Base-by-base conservation (phyloP, 805 yeast species). In the Phaffomyces thermotolerans region DNA sequence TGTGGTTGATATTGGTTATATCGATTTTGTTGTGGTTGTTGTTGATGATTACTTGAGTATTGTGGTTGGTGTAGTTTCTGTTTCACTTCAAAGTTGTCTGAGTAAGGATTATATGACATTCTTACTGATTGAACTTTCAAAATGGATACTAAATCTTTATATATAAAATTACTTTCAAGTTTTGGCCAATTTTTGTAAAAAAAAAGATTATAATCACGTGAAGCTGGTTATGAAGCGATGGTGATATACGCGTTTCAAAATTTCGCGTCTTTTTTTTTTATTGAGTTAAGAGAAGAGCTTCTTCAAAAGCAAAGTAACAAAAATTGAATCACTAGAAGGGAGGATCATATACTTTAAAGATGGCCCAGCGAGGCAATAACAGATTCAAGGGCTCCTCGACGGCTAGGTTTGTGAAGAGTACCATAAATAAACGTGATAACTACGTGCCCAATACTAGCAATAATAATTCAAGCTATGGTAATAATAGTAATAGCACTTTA, bases 71-170 rank as follows among this genome's bases (percentile, higher is more conserved):
- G 55, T 10, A 50, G 43, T 42, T 47, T 52, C 22, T 54, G 48
- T 6, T 53, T 42, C 27, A 41, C 42, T 4, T 53, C 49, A 13
- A 37, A 44, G 25, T 49, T 53, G 1, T 42, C 50, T 4, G 71
- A 67, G 52, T 73, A 73, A n/a, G 78, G 76, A 54, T 72, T 72
- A 57, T 71, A 71, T 2, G 72, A 60, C 72, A 67, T 67, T n/a
- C 18, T 25, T 18, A 4, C 20, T 23, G 29, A 27, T 27, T 27
- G 14, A 27, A 27, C 32, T 12, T 15, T 17, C 35, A 17, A 33
- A 32, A 10, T 33, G 10, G 18, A 31, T 10, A 3, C 18, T 32
- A 17, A 4, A 8, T n/a, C 34, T 17, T 17, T 33, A n/a, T 15
- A 15, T 8, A 15, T 15, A 3, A 17, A 18, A n/a, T 15, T 15